A percentile compares a stretch with the other conserved stretches of the same genome.
Conservation (phyloP, 176 grass and related monocot species). For the Oryza officinalis region DNA sequence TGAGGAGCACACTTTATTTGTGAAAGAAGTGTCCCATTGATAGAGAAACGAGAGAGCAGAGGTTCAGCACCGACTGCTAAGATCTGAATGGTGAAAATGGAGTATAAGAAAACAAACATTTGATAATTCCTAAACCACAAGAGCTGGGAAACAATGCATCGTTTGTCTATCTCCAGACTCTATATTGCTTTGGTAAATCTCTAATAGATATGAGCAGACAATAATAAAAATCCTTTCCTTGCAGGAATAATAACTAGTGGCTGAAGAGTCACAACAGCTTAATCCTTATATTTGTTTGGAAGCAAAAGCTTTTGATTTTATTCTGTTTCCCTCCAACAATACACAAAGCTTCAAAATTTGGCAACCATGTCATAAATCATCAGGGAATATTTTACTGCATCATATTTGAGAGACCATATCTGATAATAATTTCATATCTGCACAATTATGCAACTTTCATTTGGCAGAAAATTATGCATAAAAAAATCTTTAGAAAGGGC, state of each 20-base stretch:
- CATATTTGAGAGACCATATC: not conserved
- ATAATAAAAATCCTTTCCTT: constrained; percentile 3
- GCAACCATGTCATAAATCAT: constrained; percentile 8
- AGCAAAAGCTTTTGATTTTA: not conserved
- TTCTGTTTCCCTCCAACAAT: not conserved
- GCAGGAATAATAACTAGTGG: not conserved
- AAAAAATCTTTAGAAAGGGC: not conserved
- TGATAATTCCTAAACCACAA: constrained; percentile 11
- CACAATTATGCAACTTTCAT: not conserved
- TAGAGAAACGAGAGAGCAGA: constrained; percentile 64
- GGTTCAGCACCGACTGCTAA: constrained; percentile 85
- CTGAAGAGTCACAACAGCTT: not conserved
- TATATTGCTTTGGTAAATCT: not conserved
- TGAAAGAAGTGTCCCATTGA: constrained; percentile 68
- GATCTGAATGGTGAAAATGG: constrained; percentile 56
- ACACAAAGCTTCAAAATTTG: constrained; percentile 3
- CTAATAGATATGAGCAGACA: not conserved
- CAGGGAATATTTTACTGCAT: not conserved
- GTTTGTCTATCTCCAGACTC: not conserved
- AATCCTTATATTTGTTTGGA: not conserved
- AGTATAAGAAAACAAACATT: not conserved
- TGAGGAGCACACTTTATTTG: constrained; percentile 92
- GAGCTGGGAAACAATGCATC: constrained; percentile 26
- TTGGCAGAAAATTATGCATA: not conserved
- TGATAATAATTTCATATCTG: not conserved